Conservation (phyloP, 768 basidiomycete genomes). For the Galerina sulciceps region DNA sequence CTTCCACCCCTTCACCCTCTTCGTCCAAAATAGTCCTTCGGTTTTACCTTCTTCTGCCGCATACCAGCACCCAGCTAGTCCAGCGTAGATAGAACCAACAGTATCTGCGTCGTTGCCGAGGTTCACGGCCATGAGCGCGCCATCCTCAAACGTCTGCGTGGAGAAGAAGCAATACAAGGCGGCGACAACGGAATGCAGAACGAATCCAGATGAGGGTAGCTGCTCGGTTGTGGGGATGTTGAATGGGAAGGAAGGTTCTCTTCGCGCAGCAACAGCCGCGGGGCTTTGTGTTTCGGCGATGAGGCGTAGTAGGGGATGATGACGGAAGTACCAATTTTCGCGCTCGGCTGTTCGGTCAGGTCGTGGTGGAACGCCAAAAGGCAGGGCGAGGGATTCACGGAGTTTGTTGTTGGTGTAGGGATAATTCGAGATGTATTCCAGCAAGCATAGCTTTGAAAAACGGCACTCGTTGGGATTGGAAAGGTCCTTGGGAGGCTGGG, state of each 20-base stretch:
- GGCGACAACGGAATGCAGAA: slow-evolving; percentile 42
- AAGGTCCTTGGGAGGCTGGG: slow-evolving; percentile 1
- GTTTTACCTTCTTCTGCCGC: slow-evolving; percentile 26
- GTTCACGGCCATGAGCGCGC: slow-evolving; percentile 49
- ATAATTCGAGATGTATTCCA: slow-evolving; percentile 41
- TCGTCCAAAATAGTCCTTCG: slow-evolving; percentile 39
- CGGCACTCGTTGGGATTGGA: slow-evolving; percentile 9
- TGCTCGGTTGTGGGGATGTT: slow-evolving; percentile 31
- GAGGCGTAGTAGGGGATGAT: slow-evolving; percentile 45
- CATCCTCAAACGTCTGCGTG: slow-evolving; percentile 46
- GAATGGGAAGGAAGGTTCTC: slow-evolving; percentile 22
- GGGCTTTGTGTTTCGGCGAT: slow-evolving; percentile 30
- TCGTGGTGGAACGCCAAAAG: slow-evolving; percentile 19
- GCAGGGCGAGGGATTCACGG: slow-evolving; percentile 33
- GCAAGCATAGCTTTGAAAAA: slow-evolving; percentile 42
- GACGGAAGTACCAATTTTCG: slow-evolving; percentile 35
- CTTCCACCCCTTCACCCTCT: slow-evolving; percentile 39
- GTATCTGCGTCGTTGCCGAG: slow-evolving; percentile 50
- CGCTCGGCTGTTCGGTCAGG: slow-evolving; percentile 25
- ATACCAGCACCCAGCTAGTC: slow-evolving; percentile 50
- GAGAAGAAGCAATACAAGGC: slow-evolving; percentile 51
- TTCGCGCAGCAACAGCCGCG: slow-evolving; percentile 1
- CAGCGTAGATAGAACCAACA: slow-evolving; percentile 49
- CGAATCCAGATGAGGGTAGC: slow-evolving; percentile 44
- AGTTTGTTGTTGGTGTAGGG: slow-evolving; percentile 38